Evolutionary conservation across 2,329 filamentous ascomycete genomes (phyloP).

Genomic region (Colletotrichum gloeosporioides): DNA sequence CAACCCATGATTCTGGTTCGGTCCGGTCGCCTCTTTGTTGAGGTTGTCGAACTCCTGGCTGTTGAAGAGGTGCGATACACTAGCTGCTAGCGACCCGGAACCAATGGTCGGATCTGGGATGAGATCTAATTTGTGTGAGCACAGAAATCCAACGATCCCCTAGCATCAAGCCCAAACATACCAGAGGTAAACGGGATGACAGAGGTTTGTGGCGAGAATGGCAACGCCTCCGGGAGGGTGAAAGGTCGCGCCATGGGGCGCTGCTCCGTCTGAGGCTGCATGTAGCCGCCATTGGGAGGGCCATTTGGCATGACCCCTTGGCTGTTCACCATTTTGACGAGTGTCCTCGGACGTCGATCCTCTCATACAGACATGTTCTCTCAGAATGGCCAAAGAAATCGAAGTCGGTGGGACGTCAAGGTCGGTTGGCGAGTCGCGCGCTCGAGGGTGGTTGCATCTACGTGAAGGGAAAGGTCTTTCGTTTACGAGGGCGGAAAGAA

Average conservation of each 20-base stretch:
- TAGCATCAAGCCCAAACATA: constrained; percentile 41
- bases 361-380: constrained; percentile 17
- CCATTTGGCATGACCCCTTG: constrained; percentile 17
- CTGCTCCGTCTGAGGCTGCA: constrained; percentile 17
- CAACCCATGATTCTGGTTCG: constrained; percentile 59
- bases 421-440: neutral
- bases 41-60: constrained; percentile 67
- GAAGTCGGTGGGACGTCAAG: neutral
- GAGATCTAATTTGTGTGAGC: constrained; percentile 52
- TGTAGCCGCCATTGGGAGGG: constrained; percentile 17
- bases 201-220: constrained; percentile 83
- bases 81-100: constrained; percentile 56
- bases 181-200: constrained; percentile 80
- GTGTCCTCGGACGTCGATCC: constrained; percentile 1
- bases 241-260: constrained; percentile 48
- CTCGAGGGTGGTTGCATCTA: neutral
- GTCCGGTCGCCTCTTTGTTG: constrained; percentile 70
- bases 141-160: too few relatives aligned
- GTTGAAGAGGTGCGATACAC: constrained; percentile 56
- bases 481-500: neutral
- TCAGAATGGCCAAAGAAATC: neutral
- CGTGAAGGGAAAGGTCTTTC: neutral
- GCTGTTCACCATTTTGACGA: constrained; percentile 12
- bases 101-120: constrained; percentile 70
- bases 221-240: constrained; percentile 76